Evolutionary conservation across 345 rosid species (phyloP), one percentile per base, ranked within the genome.

Genomic region (Aquilaria sinensis): DNA sequence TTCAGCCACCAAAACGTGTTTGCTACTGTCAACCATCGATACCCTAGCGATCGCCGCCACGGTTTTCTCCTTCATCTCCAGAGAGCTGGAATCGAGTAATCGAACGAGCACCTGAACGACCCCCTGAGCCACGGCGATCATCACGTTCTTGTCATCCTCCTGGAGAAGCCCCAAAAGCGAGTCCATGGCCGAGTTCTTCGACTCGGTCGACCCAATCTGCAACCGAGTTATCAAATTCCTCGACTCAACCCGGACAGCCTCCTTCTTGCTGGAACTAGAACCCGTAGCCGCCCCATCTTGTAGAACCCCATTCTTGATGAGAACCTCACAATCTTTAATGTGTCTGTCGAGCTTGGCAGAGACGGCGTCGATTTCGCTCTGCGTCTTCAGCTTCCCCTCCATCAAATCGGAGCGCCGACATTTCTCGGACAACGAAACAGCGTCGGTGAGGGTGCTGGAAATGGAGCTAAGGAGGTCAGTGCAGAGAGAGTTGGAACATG

Each of bases 121-220:
- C 13, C 98, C 98, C 60, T 90, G 97, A 10, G 96, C 90, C 30
- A 90, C 96, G 4, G 85, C 84, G 33, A 90, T 80, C 94, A 90
- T 71, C 37, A 93, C 96, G 79, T 85, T 90, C 87, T 88, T 93
- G 61, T 90, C 97, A 64, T 90, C 89, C 73, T 78, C 88, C 16
- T 60, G 67, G 12, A 86, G 65, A 11, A 90, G 62, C 0, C 79
- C 71, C 10, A 88, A 43, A 56, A 93, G 66, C 50, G 89, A 72
- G 51, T 88, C 96, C 78, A 93, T 81, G 1, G 92, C 98, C 9
- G 80, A 75, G 76, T 72, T 78, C 77, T 82, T 90, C 58, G 97
- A 85, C 60, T 85, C 96, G 2, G 47, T n/a, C 10, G 71, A 60
- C 31, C 97, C 98, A 67, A 93, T 90, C 79, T 93, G 98, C 45